Evolutionary conservation across 2,329 filamentous ascomycete genomes (phyloP), one percentile per base, ranked within the genome.

Genomic region (Colletotrichum cordylinicola): DNA sequence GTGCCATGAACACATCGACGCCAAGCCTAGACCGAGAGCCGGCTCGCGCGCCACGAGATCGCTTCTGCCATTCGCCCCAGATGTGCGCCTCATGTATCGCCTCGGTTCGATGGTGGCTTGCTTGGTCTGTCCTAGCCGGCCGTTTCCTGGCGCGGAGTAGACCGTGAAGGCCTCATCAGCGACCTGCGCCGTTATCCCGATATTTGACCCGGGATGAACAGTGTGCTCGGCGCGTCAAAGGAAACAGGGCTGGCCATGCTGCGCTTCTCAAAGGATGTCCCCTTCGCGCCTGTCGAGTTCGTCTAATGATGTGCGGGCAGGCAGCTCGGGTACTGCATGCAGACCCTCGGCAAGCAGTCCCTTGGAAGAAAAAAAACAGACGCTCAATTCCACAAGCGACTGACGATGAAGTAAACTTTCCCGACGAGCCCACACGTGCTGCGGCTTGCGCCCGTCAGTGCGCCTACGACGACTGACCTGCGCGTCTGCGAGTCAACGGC

Each of bases 401-500:
- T 67, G 71, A 55, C 48, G 71, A 70, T 61, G 52, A 76, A 69
- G 58, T 62, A 66, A 76, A 74, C 70, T 70, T 70, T 70, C 16
- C 9, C 29, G 58, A 66, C 61, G 27, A 70, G 60, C 61, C 65
- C 65, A 70, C 74, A 65, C 35, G 48, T 76, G 73, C 58, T 56
- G 69, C 68, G 71, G 66, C 66, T 74, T 74, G 66, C 71, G 60
- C 43, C 62, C 66, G 66, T 75, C 71, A 75, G 71, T 74, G 70
- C 71, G 67, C 29, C 35, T 73, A 43, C 61, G 33, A 61, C 29
- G 67, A 52, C 60, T n/a, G 31, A 71, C 61, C 48, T 74, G 64
- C 74, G 70, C 73, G 70, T 70, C 48, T 74, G 70, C 74, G 70
- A 76, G 70, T 70, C 71, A 76, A 74, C 71, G 66, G 71, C 71